These are phyloP conservation scores for Fusarium torulosum DNA, from an alignment of 2,329 filamentous ascomycete genomes.

Conservation along the genomic window DNA sequence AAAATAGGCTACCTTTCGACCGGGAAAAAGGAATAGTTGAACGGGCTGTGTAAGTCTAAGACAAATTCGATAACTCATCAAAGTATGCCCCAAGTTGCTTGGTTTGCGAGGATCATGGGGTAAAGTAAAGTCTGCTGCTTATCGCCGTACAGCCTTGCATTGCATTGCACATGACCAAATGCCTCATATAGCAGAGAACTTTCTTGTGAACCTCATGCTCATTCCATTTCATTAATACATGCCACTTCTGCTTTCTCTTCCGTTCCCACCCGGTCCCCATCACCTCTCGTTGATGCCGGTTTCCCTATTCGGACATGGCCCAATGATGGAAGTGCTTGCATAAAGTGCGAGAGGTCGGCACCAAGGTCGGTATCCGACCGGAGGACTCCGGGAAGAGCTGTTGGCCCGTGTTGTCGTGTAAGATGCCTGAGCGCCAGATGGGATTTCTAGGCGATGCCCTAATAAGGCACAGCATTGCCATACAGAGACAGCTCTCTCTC, in stretches of 20 bases:
- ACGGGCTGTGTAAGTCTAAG: neutral
- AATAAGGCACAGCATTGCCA: slow-evolving; percentile 29
- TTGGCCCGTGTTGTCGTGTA: slow-evolving; percentile 43
- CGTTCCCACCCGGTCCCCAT: slow-evolving; percentile 28
- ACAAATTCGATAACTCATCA: neutral
- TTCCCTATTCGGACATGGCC: slow-evolving; percentile 12
- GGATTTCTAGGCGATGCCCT: slow-evolving; percentile 17
- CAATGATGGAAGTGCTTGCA: slow-evolving; percentile 39
- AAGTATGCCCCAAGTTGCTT: slow-evolving; percentile 3
- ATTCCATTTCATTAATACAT: slow-evolving; percentile 12
- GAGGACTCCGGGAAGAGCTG: slow-evolving; percentile 44
- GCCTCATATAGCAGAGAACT: slow-evolving; percentile 9
- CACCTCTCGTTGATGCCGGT: slow-evolving; percentile 10
- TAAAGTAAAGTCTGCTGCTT: slow-evolving; percentile 4
- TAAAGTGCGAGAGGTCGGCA: slow-evolving; percentile 24
- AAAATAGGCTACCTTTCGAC: neutral
- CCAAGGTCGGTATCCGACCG: slow-evolving; percentile 20
- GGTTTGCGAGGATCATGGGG: slow-evolving; percentile 20
- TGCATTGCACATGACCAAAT: slow-evolving; percentile 33
- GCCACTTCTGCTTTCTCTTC: slow-evolving; percentile 18
- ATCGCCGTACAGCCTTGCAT: slow-evolving; percentile 13
- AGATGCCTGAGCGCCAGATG: slow-evolving; percentile 12
- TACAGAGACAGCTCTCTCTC: slow-evolving; percentile 30
- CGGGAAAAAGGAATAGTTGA: slow-evolving; percentile 3
- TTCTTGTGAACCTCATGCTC: neutral